Evolutionary conservation across 2,329 filamentous ascomycete genomes (phyloP), one percentile per base, ranked within the genome.

Genomic region (Curvularia verruculosa): DNA sequence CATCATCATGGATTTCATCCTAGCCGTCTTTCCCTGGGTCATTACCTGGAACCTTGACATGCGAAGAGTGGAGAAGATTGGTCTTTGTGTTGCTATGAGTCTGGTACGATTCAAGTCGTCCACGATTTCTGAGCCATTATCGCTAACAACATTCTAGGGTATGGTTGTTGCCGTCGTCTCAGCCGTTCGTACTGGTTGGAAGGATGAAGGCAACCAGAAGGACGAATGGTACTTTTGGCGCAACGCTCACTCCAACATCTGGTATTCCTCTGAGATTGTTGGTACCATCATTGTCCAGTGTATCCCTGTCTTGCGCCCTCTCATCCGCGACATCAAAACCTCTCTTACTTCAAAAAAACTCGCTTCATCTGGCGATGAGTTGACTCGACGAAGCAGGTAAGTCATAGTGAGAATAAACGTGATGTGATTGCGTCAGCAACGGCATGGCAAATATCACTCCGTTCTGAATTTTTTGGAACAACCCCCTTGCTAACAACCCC

Each of bases 201-300:
- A 83, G 59, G 79, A 80, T 15, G 70, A 78, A 21, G 78, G 80
- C 37, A 81, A 84, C 64, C 75, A 78, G 15, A 80, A 83, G 44
- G 68, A 74, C 28, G 59, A 55, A 44, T 78, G 72, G 61, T 83
- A 83, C 60, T 82, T 82, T 56, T 84, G 78, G 77, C 78, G 79
- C 46, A 79, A 81, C 57, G 80, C 75, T 10, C 69, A 80, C 58
- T 79, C 77, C 0, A 80, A 81, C 60, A 73, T 82, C 52, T 81
- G 79, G 79, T 80, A 83, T 68, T 82, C 80, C 0, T 82, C 81
- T 15, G 82, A 84, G 68, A 75, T 84, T 51, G 77, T 80, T 8
- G 82, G 82, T 51, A 84, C 82, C 24, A 83, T 84, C 60, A 83
- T 84, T 41, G 82, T 84, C 3, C 82, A 84, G 61, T 84, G 81